A percentile compares a stretch with the other conserved stretches of the same genome.
Evolutionary conservation across 495 filamentous ascomycete species (phyloP).

Genomic region (Pyrenula aspistea): DNA sequence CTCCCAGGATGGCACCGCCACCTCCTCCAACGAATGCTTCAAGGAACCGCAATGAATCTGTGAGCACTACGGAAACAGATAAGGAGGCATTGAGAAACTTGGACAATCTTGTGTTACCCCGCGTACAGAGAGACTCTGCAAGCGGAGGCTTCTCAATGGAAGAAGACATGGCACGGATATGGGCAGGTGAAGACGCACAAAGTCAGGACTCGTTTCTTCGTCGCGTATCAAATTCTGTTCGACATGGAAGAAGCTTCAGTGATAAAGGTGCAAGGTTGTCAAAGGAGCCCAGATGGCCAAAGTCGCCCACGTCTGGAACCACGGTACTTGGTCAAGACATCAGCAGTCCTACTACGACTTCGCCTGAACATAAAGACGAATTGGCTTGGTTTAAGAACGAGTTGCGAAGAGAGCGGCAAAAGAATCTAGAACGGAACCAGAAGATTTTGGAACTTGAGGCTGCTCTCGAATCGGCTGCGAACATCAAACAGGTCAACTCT

Average conservation of each 20-base stretch:
- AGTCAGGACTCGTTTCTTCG: slow-evolving; percentile 59
- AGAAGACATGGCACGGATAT: slow-evolving; percentile 76
- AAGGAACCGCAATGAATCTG: slow-evolving; percentile 41
- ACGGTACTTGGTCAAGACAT: slow-evolving; percentile 45
- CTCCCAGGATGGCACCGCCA: slow-evolving; percentile 49
- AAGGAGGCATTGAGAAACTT: slow-evolving; percentile 20
- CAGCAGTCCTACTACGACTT: slow-evolving; percentile 57
- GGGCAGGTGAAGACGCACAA: slow-evolving; percentile 53
- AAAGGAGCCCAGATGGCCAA: slow-evolving; percentile 51
- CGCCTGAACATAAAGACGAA: slow-evolving; percentile 59
- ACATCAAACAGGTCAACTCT: slow-evolving; percentile 73
- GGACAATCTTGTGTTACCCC: slow-evolving; percentile 40
- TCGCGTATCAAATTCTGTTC: slow-evolving; percentile 81
- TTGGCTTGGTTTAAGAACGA: slow-evolving; percentile 61
- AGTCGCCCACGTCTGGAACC: slow-evolving; percentile 61
- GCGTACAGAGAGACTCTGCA: slow-evolving; percentile 58
- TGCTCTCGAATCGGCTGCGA: slow-evolving; percentile 54
- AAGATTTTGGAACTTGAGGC: slow-evolving; percentile 74
- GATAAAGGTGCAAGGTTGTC: slow-evolving; percentile 42
- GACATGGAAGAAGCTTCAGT: slow-evolving; percentile 86
- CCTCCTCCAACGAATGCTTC: slow-evolving; percentile 35
- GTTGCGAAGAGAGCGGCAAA: slow-evolving; percentile 66
- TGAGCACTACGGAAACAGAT: slow-evolving; percentile 30
- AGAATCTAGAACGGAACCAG: slow-evolving; percentile 65
- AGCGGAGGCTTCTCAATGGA: slow-evolving; percentile 79